Evolutionary conservation across 768 basidiomycete species (phyloP), one percentile per base, ranked within the genome.

Genomic region (Cystoderma amianthinum): DNA sequence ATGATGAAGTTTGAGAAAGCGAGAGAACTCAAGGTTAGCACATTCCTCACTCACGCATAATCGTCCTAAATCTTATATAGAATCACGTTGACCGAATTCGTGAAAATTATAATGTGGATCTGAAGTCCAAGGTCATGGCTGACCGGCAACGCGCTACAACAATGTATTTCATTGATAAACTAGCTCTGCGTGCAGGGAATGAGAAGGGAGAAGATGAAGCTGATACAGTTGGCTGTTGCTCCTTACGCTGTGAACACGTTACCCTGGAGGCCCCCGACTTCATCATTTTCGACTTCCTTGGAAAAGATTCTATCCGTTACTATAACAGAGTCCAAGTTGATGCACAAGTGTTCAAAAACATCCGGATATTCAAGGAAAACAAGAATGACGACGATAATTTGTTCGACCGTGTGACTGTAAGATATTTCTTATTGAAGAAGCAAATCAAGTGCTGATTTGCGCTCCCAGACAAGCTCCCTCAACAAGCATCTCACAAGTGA

Each of bases 151-250:
- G 95, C 18, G 96, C 96, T n/a, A 98, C 95, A 1, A 88, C 96
- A 12, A 88, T 99, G 84, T 99, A 99, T 62, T 91, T 99, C 65
- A 98, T 99, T 54, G 96, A 99, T 64, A 80, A 81, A 55, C 75
- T 97, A 24, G 96, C 96, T 24, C 85, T 99, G 60, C 89, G 96
- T 74, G 94, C 94, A 36, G 96, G 96, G 48, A 98, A 98, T 64
- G 96, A 99, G 68, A 99, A 99, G 63, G 96, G 95, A 33, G 96
- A 97, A 54, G 96, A 99, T 51, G 96, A 98, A 63, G 96, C 96
- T 1, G 96, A 99, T 59, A 99, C 96, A 0, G 93, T 98, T 42
- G 96, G 96, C 58, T 98, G 96, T 65, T 99, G 96, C 62, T 99
- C 96, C 3, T 68, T 99, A 37, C 88, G 94, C 21, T 95, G 85